These are phyloP conservation scores for Megacollybia marginata DNA, from an alignment of 768 basidiomycete genomes.

Conservation along the genomic window DNA sequence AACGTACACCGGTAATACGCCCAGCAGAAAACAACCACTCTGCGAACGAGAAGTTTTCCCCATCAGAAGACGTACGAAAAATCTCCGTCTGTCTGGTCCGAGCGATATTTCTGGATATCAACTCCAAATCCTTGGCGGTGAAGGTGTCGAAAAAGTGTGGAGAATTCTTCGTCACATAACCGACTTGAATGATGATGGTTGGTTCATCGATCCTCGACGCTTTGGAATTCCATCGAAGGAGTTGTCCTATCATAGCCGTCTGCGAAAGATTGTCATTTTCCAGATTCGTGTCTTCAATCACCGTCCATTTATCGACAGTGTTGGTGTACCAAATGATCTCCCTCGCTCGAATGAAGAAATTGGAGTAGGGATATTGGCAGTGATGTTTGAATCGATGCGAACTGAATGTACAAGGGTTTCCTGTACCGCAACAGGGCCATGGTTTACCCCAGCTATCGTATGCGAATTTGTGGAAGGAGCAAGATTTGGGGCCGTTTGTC, in stretches of 20 bases:
- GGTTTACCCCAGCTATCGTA: slow-evolving; percentile 26
- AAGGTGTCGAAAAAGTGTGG: slow-evolving; percentile 32
- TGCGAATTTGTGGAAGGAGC: slow-evolving; percentile 29
- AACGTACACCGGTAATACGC: slow-evolving; percentile 24
- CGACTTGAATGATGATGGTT: slow-evolving; percentile 30
- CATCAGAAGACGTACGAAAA: slow-evolving; percentile 24
- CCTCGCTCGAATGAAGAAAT: slow-evolving; percentile 27
- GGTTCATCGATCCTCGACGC: slow-evolving; percentile 14
- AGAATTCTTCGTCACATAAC: slow-evolving; percentile 22
- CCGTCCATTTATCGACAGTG: slow-evolving; percentile 26
- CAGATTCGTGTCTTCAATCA: slow-evolving; percentile 27
- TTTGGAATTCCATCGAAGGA: slow-evolving; percentile 28
- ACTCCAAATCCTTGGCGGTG: slow-evolving; percentile 26
- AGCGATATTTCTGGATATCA: slow-evolving; percentile 23
- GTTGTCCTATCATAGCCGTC: slow-evolving; percentile 16
- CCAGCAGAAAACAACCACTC: slow-evolving; percentile 31
- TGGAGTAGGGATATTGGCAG: slow-evolving; percentile 32
- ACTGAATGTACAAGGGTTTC: slow-evolving; percentile 26
- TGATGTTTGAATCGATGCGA: slow-evolving; percentile 30
- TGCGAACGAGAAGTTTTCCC: slow-evolving; percentile 29
- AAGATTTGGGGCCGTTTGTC: slow-evolving; percentile 29
- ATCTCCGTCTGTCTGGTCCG: slow-evolving; percentile 28
- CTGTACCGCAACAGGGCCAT: slow-evolving; percentile 28
- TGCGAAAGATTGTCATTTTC: slow-evolving; percentile 22
- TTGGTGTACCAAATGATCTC: slow-evolving; percentile 24